These are phyloP conservation scores for Epicoccum nigrum DNA, from an alignment of 2,329 filamentous ascomycete genomes.

Conservation along the genomic window DNA sequence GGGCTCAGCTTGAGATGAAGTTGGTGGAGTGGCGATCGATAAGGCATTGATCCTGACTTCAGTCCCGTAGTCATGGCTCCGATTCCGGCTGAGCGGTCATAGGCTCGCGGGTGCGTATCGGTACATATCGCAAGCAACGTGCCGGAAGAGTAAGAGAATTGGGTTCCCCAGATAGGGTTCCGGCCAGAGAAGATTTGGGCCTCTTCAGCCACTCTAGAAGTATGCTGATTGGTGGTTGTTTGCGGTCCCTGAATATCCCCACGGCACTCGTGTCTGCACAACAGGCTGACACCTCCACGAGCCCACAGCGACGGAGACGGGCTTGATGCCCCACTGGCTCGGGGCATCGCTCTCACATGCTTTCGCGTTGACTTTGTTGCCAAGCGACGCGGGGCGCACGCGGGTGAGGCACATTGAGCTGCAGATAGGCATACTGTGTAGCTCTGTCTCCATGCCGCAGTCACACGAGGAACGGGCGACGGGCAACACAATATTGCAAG, in stretches of 20 bases:
- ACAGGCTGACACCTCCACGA: conserved; percentile 23
- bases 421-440: conserved; percentile 19
- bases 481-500: conserved; percentile 7
- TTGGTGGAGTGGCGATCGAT: conserved; percentile 25
- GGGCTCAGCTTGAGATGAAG: conserved; percentile 10
- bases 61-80: conserved; percentile 34
- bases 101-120: conserved; percentile 25
- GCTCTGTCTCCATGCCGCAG: conserved; percentile 13
- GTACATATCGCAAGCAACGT: conserved; percentile 21
- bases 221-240: conserved; percentile 9
- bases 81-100: conserved; percentile 34
- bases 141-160: conserved; percentile 26
- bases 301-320: conserved; percentile 20
- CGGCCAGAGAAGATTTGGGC: conserved; percentile 1
- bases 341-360: conserved; percentile 15
- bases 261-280: conserved; percentile 23
- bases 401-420: conserved; percentile 16
- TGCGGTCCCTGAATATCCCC: conserved; percentile 23
- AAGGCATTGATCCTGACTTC: conserved; percentile 28
- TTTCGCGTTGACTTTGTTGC: conserved; percentile 9
- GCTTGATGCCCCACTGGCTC: conserved; percentile 25
- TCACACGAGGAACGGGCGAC: conserved; percentile 11
- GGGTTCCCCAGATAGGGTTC: conserved; percentile 28
- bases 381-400: conserved; percentile 15
- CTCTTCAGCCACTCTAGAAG: conserved; percentile 8